Evolutionary conservation across 1,284 basidiomycete genomes (phyloP), one percentile per base, ranked within the genome.

Genomic region (Phellopilus nigrolimitatus): DNA sequence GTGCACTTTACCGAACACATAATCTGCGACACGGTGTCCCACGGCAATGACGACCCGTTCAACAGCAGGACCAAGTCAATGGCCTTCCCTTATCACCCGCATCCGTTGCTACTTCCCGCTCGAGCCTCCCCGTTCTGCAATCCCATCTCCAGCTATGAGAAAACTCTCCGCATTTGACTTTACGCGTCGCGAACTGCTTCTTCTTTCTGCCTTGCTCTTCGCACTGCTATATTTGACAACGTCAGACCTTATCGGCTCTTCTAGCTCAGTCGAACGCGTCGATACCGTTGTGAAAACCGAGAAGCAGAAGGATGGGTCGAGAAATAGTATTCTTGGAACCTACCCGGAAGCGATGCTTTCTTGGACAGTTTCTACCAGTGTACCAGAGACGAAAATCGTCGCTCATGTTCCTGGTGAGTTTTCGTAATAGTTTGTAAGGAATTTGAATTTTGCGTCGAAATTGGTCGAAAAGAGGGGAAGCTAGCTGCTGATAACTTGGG

Each of bases 341-440:
- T 53, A 36, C 31, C 47, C 47, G 39, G 47, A 54, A 17, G 24
- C 47, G 24, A 27, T 28, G n/a, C 39, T 49, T 5, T 36, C 47
- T 9, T 51, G 48, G 48, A 30, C 27, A 8, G 19, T 6, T 12
- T 24, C n/a, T n/a, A n/a, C n/a, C n/a, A n/a, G 31, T 19, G 21
- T 51, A 24, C 48, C 53, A 24, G 53, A 55, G 42, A 51, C 48
- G 22, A 40, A 15, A 42, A 40, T 55, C 17, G 36, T 55, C 9
- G 43, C 31, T 8, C 53, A 55, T 42, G 34, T 43, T 24, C 42
- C 53, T 1, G 48, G 53, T 51, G 44, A 43, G 53, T 55, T 37
- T 34, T 12, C 15, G 15, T 36, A 8, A 13, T 4, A 13, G 8
- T 7, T 7, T 6, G 12, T 30, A 30, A 7, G 28, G 7, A 7